Evolutionary conservation across 2,329 filamentous ascomycete species (phyloP).

Genomic region (Colletotrichum sp.): DNA sequence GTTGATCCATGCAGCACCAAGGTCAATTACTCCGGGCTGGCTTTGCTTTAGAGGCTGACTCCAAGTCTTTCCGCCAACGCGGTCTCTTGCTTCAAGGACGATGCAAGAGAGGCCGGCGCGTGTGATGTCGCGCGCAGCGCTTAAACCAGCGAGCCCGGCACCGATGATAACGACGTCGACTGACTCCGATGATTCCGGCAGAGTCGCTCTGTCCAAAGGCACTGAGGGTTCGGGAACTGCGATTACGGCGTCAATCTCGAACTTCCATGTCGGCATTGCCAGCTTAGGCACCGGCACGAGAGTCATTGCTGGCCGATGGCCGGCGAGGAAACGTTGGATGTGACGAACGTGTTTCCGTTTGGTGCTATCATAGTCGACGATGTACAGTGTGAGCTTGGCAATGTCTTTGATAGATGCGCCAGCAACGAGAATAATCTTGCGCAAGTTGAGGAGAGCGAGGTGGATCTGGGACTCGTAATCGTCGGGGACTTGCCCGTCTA

Average conservation of each 20-base stretch:
- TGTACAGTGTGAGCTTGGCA: slow-evolving; percentile 44
- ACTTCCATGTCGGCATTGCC: slow-evolving; percentile 40
- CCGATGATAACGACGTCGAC: slow-evolving; percentile 45
- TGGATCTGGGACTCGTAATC: slow-evolving; percentile 47
- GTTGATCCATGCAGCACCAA: slow-evolving; percentile 67
- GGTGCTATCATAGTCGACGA: slow-evolving; percentile 46
- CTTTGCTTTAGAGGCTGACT: slow-evolving; percentile 32
- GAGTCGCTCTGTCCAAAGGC: not conserved
- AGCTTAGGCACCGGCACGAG: slow-evolving; percentile 46
- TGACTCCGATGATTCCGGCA: not conserved
- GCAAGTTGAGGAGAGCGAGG: slow-evolving; percentile 41
- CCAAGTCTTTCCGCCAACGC: slow-evolving; percentile 58
- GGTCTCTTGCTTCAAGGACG: slow-evolving; percentile 53
- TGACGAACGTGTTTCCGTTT: slow-evolving; percentile 39
- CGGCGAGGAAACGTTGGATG: slow-evolving; percentile 39
- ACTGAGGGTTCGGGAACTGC: slow-evolving; percentile 19
- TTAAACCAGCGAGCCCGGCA: slow-evolving; percentile 44
- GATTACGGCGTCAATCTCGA: slow-evolving; percentile 49
- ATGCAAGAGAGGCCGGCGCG: slow-evolving; percentile 40
- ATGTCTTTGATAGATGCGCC: slow-evolving; percentile 41
- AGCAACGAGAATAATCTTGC: slow-evolving; percentile 36
- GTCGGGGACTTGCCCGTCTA: slow-evolving; percentile 32
- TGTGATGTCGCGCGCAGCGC: slow-evolving; percentile 38
- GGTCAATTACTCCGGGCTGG: slow-evolving; percentile 44
- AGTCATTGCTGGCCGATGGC: slow-evolving; percentile 46